Evolutionary conservation across 371 early-diverging fungal species (phyloP), one percentile per base, ranked within the genome.

Genomic region (Zopfochytrium polystomum): DNA sequence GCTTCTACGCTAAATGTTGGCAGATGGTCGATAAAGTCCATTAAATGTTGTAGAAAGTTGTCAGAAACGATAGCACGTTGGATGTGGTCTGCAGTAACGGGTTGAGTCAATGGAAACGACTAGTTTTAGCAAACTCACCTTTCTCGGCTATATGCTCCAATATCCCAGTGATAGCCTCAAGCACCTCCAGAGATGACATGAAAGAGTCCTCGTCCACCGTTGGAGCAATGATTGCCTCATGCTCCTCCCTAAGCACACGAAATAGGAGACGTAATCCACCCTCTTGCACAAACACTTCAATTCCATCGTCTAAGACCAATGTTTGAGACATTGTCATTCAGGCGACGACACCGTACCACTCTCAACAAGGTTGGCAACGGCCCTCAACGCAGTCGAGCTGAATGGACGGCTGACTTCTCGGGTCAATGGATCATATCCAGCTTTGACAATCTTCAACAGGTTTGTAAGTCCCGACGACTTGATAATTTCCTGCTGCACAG

Each of bases 11-110:
- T 18, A 38, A 25, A 47, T 7, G 45, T 48, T 4, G 73, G 72
- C 2, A 60, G 60, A 42, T 75, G 74, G 38, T 78, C 78, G 5
- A 78, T 76, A 64, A 78, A 78, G 58, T 78, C 73, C 15, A 78
- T 58, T 5, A 78, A 55, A 26, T 54, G 43, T 30, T 67, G 69
- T 1, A 78, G 43, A 18, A 66, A 55, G 30, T 74, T 58, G 13
- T 55, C 31, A 18, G 57, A 23, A 4, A 75, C 74, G 47, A 78
- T 70, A 2, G 47, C 48, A 0, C 74, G 58, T 51, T 78, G 78
- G 7, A 75, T 60, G 5, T 20, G 34, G 33, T 72, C 78, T 74
- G 29, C 38, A 11, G 29, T 11, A 53, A 52, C 9, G 25, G 15
- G 7, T 30, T 64, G 6, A 50, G 35, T 51, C 35, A 38, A 38